Conservation (phyloP, 805 yeast genomes). For the Metschnikowia koreensis region DNA sequence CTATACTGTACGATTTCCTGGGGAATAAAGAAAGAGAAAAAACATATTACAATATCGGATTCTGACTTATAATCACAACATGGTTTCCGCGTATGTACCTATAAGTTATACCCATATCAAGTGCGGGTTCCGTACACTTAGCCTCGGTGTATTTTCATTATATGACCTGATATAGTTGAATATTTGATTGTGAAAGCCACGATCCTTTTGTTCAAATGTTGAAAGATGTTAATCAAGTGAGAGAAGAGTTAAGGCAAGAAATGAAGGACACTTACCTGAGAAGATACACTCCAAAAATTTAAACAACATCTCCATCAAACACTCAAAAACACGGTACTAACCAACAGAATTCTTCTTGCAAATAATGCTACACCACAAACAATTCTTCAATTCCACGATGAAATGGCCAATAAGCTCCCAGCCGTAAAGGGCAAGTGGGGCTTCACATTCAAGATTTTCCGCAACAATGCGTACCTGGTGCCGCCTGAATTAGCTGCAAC, state of each 20-base stretch:
- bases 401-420: slow-evolving; percentile 66
- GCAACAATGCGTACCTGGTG: slow-evolving; percentile 56
- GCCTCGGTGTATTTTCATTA: no score
- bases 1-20: no score
- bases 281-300: neutral
- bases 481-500: slow-evolving; percentile 37
- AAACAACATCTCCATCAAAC: neutral
- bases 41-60: no score
- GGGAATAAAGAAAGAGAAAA: neutral
- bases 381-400: slow-evolving; percentile 68
- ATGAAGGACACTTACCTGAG: no score
- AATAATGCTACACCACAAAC: slow-evolving; percentile 52
- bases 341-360: slow-evolving; percentile 34
- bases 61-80: slow-evolving; percentile 2
- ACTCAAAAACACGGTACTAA: neutral
- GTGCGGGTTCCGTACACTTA: no score
- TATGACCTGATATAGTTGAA: no score
- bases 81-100: slow-evolving; percentile 40
- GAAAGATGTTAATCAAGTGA: no score
- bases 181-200: no score
- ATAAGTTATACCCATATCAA: neutral
- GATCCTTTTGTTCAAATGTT: no score
- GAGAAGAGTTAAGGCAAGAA: no score
- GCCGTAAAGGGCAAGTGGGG: slow-evolving; percentile 61
- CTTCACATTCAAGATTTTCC: slow-evolving; percentile 63